Evolutionary conservation across 495 filamentous ascomycete species (phyloP).

Genomic region (Xylaria flabelliformis): DNA sequence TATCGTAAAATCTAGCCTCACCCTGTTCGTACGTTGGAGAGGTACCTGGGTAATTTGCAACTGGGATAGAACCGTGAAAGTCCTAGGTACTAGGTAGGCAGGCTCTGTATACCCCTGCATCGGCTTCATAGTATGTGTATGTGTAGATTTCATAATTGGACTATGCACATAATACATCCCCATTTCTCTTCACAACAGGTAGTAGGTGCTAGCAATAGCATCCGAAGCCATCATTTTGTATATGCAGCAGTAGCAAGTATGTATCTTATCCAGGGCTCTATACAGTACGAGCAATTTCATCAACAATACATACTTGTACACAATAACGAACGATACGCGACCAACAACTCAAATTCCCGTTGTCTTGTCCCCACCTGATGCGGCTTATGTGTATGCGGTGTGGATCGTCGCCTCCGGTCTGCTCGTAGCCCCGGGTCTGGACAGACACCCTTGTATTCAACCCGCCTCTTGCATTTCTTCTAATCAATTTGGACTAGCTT

Average conservation of each 20-base stretch:
- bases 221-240: neutral
- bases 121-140: too few species aligned
- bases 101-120: neutral
- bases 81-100: too few species aligned
- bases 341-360: slow-evolving; percentile 2
- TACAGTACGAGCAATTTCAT: neutral
- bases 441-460: slow-evolving; percentile 22
- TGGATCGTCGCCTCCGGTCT: slow-evolving; percentile 21
- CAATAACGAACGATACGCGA: neutral
- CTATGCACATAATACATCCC: neutral
- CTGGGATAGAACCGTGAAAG: too few species aligned
- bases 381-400: slow-evolving; percentile 18
- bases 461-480: slow-evolving; percentile 29
- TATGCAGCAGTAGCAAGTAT: neutral
- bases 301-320: neutral
- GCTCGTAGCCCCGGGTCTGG: slow-evolving; percentile 19
- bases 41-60: neutral
- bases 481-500: slow-evolving; percentile 17
- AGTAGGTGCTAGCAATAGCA: neutral
- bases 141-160: neutral
- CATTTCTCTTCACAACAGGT: neutral
- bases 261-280: neutral
- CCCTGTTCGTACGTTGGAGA: neutral
- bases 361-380: neutral
- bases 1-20: too few species aligned